Conservation (phyloP, 257 asterid genomes). For the Marsdenia floribunda region DNA sequence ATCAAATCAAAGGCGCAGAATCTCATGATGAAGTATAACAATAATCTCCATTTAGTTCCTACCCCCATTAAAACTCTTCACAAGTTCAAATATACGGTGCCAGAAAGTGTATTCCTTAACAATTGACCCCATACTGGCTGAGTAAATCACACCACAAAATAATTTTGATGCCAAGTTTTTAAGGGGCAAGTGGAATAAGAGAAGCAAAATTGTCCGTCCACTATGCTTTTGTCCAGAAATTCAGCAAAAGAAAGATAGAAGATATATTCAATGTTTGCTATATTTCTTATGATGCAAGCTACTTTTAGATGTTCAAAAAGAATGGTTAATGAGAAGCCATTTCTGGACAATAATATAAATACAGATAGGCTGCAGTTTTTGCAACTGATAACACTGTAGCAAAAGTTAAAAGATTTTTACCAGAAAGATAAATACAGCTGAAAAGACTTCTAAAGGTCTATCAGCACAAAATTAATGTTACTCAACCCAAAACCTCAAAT, state of each 20-base stretch:
- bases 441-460: not conserved
- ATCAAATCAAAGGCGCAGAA: not conserved
- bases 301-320: not conserved
- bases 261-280: not conserved
- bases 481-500: not conserved
- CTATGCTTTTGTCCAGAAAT: not conserved
- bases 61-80: not conserved
- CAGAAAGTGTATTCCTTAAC: not conserved
- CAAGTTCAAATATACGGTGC: not conserved
- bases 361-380: not conserved
- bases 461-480: not conserved
- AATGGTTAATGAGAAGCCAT: not conserved
- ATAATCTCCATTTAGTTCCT: not conserved
- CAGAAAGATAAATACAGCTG: not conserved
- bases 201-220: not conserved
- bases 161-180: not conserved
- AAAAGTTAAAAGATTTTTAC: not conserved
- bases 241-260: not conserved
- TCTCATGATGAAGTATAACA: not conserved
- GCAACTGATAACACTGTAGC: not conserved
- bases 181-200: not conserved
- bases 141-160: not conserved
- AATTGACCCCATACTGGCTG: not conserved
- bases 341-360: not conserved
- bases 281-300: not conserved